Base-by-base conservation (phyloP, 2,329 filamentous ascomycete genomes). In the Lasiodiplodia sp. region DNA sequence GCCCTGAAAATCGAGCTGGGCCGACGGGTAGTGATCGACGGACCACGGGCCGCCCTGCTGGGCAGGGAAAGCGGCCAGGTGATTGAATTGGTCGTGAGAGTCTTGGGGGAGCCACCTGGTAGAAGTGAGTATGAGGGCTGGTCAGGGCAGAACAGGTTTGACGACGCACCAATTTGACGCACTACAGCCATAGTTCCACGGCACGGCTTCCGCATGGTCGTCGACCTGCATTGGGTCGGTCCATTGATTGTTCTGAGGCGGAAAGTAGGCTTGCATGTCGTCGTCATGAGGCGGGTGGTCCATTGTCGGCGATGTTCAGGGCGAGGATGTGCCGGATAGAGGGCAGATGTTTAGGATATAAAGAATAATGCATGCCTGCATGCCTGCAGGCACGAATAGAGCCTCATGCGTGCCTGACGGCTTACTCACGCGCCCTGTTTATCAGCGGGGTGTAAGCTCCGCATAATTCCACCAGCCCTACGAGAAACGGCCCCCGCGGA, bases 401-500 rank as follows among this genome's bases (percentile, higher is more conserved):
- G 60, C 60, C 60, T 34, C 60, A 63, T 23, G 60, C 25, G 60
- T 64, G 47, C 60, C 60, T 64, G 60, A 52, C n/a, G 10, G 53
- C 55, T 53, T 67, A 52, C 68, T 67, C 63, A 67, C 31, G 44
- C 62, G 55, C 63, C 64, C 51, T 57, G 51, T 62, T 58, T 67
- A 53, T 58, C 68, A 47, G 64, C 64, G n/a, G 40, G 52, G 16
- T 23, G 51, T 51, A 67, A 62, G 44, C 52, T 38, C 10, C 37
- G 63, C 34, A 58, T 55, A 53, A 94, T 16, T 38, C 28, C 47
- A n/a, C 93, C 80, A 93, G 94, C 76, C 94, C 91, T 18, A 92
- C 83, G 37, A 94, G 77, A 92, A 93, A 77, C 90, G 87, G 0
- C 91, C 92, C 28, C 92, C 12, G 28, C 28, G 28, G 23, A 28